Base-by-base conservation (phyloP, 1,139 yeast species). In the Yamadazyma blattariae region DNA sequence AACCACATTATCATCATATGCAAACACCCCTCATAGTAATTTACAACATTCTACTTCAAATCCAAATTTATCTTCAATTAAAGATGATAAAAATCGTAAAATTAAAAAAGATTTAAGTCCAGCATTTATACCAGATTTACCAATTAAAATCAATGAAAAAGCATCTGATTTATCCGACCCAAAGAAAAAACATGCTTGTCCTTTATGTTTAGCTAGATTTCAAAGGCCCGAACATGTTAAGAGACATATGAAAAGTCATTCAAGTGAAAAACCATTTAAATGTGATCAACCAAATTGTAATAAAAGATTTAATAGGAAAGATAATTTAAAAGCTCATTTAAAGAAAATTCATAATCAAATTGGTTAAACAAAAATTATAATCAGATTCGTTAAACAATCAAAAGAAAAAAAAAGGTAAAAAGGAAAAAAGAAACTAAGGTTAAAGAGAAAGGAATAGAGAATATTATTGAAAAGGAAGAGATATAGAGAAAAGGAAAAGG, bases 221-320 rank as follows among this genome's bases (percentile, higher is more conserved):
- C 90, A 87, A 55, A 72, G 97, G 41, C 90, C 94, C 24, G 96
- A 92, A 52, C 96, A 92, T 64, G 87, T 90, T 37, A 86, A 88
- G 56, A 73, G 97, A 52, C 97, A 90, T 56, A 70, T 84, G 77
- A 74, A 94, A 50, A 79, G 88, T 21, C 97, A 90, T 59, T 81
- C 94, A 3, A 79, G 87, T 22, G 96, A 87, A 48, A 84, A 85
- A 54, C 97, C 96, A 4, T 89, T 74, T 55, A 76, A 70, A 37
- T 90, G 97, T 60, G 78, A 79, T 37, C 69, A 77, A 54, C 73
- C 76, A 30, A 76, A 77, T 58, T 88, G 97, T 60, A 79, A 79
- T 18, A 86, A 88, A 57, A 64, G 86, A 44, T 94, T 90, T 57
- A 82, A 82, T 54, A 42, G 87, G 47, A 78, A 77, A 50, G 87